Percentiles rank a stretch among this genome's conserved stretches.
Evolutionary conservation across 2,329 filamentous ascomycete genomes (phyloP).

Genomic region (Exophiala oligosperma): DNA sequence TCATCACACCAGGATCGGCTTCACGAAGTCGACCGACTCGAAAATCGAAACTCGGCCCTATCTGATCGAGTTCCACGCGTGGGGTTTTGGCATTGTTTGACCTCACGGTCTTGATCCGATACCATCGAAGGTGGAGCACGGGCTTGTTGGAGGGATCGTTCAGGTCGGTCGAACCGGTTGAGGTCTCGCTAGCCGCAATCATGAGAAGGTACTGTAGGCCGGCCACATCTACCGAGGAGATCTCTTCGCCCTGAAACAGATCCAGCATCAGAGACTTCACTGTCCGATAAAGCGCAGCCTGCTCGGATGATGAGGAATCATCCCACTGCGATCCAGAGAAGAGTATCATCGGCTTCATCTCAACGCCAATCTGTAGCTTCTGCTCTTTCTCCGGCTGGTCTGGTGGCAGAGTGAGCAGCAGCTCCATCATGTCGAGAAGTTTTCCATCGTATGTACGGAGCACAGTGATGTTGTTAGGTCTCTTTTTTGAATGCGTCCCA

Average conservation of each 20-base stretch:
- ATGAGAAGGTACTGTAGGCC: conserved; percentile 89
- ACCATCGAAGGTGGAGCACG: conserved; percentile 69
- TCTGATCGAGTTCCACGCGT: conserved; percentile 89
- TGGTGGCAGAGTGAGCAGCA: conserved; percentile 74
- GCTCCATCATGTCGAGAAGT: conserved; percentile 91
- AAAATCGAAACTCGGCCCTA: conserved; percentile 92
- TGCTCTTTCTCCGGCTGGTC: conserved; percentile 57
- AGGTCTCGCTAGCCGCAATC: conserved; percentile 70
- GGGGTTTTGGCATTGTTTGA: conserved; percentile 78
- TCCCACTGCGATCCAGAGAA: conserved; percentile 90
- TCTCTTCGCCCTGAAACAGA: conserved; percentile 82
- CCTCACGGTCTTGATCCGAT: conserved; percentile 81
- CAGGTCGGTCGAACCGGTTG: conserved; percentile 29
- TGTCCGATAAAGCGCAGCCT: conserved; percentile 71
- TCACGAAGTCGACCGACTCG: conserved; percentile 77
- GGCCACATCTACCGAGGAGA: conserved; percentile 86
- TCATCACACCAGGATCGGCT: conserved; percentile 75
- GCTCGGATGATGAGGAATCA: conserved; percentile 61
- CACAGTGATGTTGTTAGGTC: conserved; percentile 86
- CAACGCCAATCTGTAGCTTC: conserved; percentile 68
- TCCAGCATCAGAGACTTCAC: conserved; percentile 86
- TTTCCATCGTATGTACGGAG: conserved; percentile 81
- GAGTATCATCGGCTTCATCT: conserved; percentile 84
- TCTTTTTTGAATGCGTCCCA: conserved; percentile 85
- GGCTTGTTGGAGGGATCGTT: conserved; percentile 40